These are phyloP conservation scores for Discostella pseudostelligera DNA, from an alignment of 108 stramenopile species.

Conservation along the genomic window DNA sequence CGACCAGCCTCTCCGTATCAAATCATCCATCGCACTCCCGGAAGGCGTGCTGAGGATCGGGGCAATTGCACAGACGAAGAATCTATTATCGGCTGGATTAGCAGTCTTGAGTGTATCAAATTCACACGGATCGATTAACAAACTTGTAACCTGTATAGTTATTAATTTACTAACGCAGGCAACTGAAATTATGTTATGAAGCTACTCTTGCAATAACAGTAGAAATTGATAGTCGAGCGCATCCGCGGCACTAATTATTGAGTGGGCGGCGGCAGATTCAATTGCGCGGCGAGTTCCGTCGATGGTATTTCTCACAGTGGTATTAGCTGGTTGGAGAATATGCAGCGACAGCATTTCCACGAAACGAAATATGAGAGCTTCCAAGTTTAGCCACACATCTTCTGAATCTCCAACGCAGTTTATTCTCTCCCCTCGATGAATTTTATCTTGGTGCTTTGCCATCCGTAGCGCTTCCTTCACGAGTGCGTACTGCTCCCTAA, in stretches of 20 bases:
- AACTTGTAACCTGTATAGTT: too few species aligned
- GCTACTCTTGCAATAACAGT: slow-evolving; percentile 34
- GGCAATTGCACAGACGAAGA: too few species aligned
- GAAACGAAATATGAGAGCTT: slow-evolving; percentile 36
- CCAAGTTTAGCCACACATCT: slow-evolving; percentile 32
- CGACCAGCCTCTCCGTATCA: too few species aligned
- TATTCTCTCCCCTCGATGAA: slow-evolving; percentile 21
- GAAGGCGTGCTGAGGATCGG: too few species aligned
- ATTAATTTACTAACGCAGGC: too few species aligned
- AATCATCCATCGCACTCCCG: too few species aligned
- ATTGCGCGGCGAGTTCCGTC: slow-evolving; percentile 15
- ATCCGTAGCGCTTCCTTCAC: slow-evolving; percentile 30
- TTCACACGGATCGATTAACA: too few species aligned
- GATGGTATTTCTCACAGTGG: slow-evolving; percentile 27
- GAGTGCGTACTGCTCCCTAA: slow-evolving; percentile 31
- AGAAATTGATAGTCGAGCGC: slow-evolving; percentile 40
- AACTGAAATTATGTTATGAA: too few species aligned
- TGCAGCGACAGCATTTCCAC: slow-evolving; percentile 32
- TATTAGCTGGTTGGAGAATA: slow-evolving; percentile 34
- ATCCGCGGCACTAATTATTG: slow-evolving; percentile 41
- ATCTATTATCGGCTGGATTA: too few species aligned
- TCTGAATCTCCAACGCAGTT: slow-evolving; percentile 10
- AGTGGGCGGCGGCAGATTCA: slow-evolving; percentile 35
- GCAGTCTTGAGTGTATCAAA: too few species aligned
- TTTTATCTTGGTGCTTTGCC: slow-evolving; percentile 19